Conservation (phyloP, 768 basidiomycete genomes). For the Rossbeevera mucosa region DNA sequence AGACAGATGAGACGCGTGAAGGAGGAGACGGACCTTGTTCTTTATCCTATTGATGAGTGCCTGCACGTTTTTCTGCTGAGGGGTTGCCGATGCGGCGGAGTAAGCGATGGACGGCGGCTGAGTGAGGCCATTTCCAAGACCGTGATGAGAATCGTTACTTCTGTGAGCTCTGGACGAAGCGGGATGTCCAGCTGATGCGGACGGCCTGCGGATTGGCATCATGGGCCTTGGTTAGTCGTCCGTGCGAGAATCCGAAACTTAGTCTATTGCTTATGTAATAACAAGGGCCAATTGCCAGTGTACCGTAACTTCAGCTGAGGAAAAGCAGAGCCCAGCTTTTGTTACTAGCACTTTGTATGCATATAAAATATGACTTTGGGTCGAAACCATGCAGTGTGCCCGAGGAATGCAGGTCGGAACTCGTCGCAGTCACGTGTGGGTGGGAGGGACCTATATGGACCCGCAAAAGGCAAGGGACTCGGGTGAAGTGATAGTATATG, state of each 20-base stretch:
- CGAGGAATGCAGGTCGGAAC: not conserved
- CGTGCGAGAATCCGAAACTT: conserved; percentile 19
- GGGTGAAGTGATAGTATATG: not conserved
- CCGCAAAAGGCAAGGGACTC: conserved; percentile 32
- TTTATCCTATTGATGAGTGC: conserved; percentile 76
- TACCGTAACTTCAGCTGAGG: not conserved
- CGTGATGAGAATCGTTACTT: conserved; percentile 60
- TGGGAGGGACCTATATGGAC: conserved; percentile 36
- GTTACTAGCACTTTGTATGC: not conserved
- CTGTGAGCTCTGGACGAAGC: conserved; percentile 48
- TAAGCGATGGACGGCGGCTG: conserved; percentile 36
- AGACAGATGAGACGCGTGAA: not conserved
- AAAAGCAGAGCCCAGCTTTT: not conserved
- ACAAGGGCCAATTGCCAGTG: not conserved
- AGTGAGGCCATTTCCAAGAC: conserved; percentile 27
- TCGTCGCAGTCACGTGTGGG: conserved; percentile 29
- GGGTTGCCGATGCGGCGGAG: conserved; percentile 41
- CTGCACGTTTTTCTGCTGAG: conserved; percentile 79
- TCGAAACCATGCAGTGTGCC: not conserved
- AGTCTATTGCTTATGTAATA: conserved; percentile 22
- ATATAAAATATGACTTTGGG: not conserved
- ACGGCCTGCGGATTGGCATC: conserved; percentile 59
- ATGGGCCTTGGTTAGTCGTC: too few species aligned
- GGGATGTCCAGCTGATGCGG: conserved; percentile 49
- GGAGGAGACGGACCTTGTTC: conserved; percentile 55